A percentile compares a stretch with the other conserved stretches of the same genome.
These are phyloP conservation scores for Malassezia arunalokei DNA, from an alignment of 1,284 basidiomycete genomes.

Conservation along the genomic window DNA sequence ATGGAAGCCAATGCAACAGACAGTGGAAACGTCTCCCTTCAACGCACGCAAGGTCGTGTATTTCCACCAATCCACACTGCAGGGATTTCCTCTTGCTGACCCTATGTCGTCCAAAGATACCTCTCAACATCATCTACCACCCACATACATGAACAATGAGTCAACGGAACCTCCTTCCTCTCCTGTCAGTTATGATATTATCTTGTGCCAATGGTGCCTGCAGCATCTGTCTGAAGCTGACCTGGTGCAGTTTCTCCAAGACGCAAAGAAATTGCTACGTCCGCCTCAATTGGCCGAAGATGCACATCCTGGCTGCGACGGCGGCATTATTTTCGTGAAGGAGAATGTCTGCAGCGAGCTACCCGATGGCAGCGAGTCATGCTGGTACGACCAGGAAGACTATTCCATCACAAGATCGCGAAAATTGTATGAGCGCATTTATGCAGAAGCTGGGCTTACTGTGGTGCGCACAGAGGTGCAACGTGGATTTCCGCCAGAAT, in stretches of 20 bases:
- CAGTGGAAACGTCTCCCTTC: conserved; percentile 26
- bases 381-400: conserved; percentile 44
- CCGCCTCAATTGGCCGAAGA: background rate
- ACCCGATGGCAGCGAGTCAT: conserved; percentile 34
- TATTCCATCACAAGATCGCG: conserved; percentile 40
- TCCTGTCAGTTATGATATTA: conserved; percentile 32
- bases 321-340: conserved; percentile 40
- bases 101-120: conserved; percentile 16
- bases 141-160: conserved; percentile 3
- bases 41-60: conserved; percentile 36
- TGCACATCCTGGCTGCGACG: background rate
- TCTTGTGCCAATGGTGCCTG: conserved; percentile 44
- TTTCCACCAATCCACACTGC: conserved; percentile 39
- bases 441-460: conserved; percentile 32
- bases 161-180: conserved; percentile 14
- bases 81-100: conserved; percentile 30
- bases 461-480: conserved; percentile 36
- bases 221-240: conserved; percentile 43
- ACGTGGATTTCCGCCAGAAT: conserved; percentile 37
- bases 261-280: conserved; percentile 24
- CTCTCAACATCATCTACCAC: background rate
- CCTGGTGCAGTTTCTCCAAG: conserved; percentile 31
- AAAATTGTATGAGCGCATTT: conserved; percentile 40
- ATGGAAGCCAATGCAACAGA: conserved; percentile 27
- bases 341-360: conserved; percentile 41